Evolutionary conservation across 2,329 filamentous ascomycete genomes (phyloP).

Genomic region (Diaporthe longicolla): DNA sequence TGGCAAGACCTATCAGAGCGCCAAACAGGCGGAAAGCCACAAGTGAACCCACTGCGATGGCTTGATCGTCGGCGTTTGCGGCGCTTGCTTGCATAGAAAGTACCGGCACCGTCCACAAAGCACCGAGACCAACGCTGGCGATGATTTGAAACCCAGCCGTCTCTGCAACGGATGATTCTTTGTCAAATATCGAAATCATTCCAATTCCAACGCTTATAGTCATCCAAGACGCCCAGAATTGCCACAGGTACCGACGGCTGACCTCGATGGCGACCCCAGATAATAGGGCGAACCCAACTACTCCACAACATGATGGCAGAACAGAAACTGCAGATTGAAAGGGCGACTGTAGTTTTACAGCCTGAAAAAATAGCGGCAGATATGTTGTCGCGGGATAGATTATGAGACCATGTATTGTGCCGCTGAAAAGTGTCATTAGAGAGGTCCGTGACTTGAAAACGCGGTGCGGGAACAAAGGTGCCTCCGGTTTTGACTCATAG

Average conservation of each 20-base stretch:
- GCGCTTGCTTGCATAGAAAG: constrained; percentile 55
- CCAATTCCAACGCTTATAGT: constrained; percentile 45
- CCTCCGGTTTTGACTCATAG: constrained; percentile 49
- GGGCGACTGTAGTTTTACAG: constrained; percentile 49
- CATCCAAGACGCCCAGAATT: constrained; percentile 47
- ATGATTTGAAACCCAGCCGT: constrained; percentile 48
- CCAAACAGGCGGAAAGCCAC: constrained; percentile 55
- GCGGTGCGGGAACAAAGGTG: constrained; percentile 51
- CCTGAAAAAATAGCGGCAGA: constrained; percentile 53
- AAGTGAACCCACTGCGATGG: constrained; percentile 53
- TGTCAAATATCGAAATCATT: constrained; percentile 43
- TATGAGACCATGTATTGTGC: constrained; percentile 51
- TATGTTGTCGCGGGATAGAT: constrained; percentile 51
- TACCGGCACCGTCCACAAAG: constrained; percentile 43
- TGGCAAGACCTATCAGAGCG: constrained; percentile 53
- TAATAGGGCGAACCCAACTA: constrained; percentile 37
- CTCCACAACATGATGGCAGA: constrained; percentile 46
- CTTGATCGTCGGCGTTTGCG: constrained; percentile 51
- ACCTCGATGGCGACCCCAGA: constrained; percentile 30
- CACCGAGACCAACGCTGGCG: constrained; percentile 42
- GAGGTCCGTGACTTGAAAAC: constrained; percentile 50
- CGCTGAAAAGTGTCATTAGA: constrained; percentile 45
- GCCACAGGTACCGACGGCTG: constrained; percentile 43
- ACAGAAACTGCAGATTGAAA: constrained; percentile 49
- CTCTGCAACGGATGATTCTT: constrained; percentile 43